Conservation (phyloP, 805 yeast species). For the Yarrowia sp. region DNA sequence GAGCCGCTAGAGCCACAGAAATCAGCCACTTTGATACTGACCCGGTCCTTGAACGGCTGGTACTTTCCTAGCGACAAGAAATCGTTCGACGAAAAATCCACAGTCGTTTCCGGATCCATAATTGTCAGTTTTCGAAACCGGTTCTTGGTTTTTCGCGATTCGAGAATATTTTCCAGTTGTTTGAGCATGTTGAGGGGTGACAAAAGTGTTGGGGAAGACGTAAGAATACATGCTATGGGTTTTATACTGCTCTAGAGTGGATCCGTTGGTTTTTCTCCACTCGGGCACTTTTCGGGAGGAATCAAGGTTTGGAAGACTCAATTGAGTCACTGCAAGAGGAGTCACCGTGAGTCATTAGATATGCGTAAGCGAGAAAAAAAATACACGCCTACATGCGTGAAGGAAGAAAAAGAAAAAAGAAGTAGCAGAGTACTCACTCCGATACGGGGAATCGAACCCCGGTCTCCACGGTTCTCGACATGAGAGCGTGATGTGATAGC, state of each 20-base stretch:
- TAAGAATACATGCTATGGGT: neutral
- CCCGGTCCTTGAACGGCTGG: slow-evolving; percentile 23
- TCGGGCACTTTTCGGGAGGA: neutral
- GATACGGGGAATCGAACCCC: slow-evolving; percentile 26
- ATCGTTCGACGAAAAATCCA: slow-evolving; percentile 33
- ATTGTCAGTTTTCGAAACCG: slow-evolving; percentile 13
- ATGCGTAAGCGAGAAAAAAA: neutral
- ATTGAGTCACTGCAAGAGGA: neutral
- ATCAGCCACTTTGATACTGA: slow-evolving; percentile 16
- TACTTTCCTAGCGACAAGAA: slow-evolving; percentile 28
- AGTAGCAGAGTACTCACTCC: neutral
- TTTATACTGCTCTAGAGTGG: neutral
- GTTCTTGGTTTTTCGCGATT: neutral
- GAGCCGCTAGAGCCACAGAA: neutral
- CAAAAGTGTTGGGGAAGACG: neutral
- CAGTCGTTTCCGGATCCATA: neutral
- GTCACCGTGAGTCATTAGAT: neutral
- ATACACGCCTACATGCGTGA: neutral
- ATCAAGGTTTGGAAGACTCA: neutral
- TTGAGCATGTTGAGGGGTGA: slow-evolving; percentile 1
- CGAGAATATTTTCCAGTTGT: slow-evolving; percentile 13
- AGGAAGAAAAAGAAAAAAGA: neutral
- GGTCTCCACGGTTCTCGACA: slow-evolving; percentile 24
- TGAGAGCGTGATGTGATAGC: slow-evolving; percentile 26
- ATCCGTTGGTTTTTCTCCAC: neutral